Conservation (phyloP, 805 yeast genomes). For the Pichia phayaonensis region DNA sequence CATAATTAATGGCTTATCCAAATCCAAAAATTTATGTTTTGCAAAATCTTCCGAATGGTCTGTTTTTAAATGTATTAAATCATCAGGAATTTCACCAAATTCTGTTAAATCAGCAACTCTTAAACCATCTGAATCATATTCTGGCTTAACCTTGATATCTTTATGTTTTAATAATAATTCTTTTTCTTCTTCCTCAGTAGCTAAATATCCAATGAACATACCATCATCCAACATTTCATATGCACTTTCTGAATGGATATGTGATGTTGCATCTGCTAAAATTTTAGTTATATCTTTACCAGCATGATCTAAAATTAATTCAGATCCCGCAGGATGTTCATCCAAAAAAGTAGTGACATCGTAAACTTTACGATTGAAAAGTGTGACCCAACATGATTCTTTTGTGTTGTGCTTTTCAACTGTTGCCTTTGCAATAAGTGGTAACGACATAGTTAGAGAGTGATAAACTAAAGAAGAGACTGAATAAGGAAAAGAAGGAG, state of each 20-base stretch:
- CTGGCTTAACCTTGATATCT: conserved; percentile 37
- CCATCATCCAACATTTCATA: conserved; percentile 85
- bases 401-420: conserved; percentile 45
- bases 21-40: conserved; percentile 80
- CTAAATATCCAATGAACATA: conserved; percentile 75
- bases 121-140: conserved; percentile 16
- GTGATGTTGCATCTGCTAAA: conserved; percentile 62
- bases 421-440: conserved; percentile 49
- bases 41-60: conserved; percentile 64
- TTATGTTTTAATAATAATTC: conserved; percentile 54
- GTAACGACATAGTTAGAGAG: conserved; percentile 29
- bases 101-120: conserved; percentile 41
- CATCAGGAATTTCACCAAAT: conserved; percentile 65
- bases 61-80: conserved; percentile 67
- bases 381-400: conserved; percentile 71
- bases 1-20: conserved; percentile 68
- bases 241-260: conserved; percentile 79
- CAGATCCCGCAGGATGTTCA: conserved; percentile 67
- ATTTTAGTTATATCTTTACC: conserved; percentile 64
- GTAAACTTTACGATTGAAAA: conserved; percentile 73
- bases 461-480: not conserved
- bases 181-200: conserved; percentile 69
- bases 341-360: conserved; percentile 69
- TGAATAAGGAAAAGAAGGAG: not conserved
- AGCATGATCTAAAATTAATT: conserved; percentile 47